Evolutionary conservation across 306 rosid species (phyloP).

Genomic region (Trifolium subterraneum): DNA sequence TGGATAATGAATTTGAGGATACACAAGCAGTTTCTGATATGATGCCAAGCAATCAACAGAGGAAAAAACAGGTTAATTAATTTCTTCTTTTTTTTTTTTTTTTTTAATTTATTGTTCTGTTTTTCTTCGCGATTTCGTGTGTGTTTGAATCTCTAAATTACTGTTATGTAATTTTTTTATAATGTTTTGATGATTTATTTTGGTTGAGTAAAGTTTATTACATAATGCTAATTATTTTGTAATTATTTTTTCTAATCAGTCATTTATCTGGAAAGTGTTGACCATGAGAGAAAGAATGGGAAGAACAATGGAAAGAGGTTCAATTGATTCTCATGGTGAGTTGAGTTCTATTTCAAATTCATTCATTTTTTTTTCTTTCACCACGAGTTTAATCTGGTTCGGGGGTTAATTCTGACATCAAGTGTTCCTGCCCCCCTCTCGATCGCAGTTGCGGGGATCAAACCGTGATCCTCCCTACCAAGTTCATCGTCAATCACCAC

Average conservation of each 20-base stretch:
- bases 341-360: slow-evolving; percentile 35
- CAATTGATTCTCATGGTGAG: slow-evolving; percentile 65
- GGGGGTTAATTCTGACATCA: no score
- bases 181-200: not conserved
- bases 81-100: not conserved
- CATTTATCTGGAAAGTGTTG: slow-evolving; percentile 71
- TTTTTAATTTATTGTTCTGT: not conserved
- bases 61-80: slow-evolving; percentile 51
- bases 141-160: not conserved
- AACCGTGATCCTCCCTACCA: no score
- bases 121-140: not conserved
- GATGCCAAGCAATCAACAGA: slow-evolving; percentile 43
- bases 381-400: no score
- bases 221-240: slow-evolving; percentile 15
- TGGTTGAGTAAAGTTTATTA: not conserved
- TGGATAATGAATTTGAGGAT: slow-evolving; percentile 50
- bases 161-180: not conserved
- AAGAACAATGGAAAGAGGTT: slow-evolving; percentile 42
- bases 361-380: no score
- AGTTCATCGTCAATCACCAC: no score
- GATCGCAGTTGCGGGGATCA: no score
- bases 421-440: no score
- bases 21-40: slow-evolving; percentile 41
- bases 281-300: slow-evolving; percentile 65
- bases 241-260: slow-evolving; percentile 50